Percentiles rank a stretch among this genome's conserved stretches.
These are phyloP conservation scores for Talaromyces sp. DNA, from an alignment of 2,329 filamentous ascomycete genomes.

Conservation along the genomic window DNA sequence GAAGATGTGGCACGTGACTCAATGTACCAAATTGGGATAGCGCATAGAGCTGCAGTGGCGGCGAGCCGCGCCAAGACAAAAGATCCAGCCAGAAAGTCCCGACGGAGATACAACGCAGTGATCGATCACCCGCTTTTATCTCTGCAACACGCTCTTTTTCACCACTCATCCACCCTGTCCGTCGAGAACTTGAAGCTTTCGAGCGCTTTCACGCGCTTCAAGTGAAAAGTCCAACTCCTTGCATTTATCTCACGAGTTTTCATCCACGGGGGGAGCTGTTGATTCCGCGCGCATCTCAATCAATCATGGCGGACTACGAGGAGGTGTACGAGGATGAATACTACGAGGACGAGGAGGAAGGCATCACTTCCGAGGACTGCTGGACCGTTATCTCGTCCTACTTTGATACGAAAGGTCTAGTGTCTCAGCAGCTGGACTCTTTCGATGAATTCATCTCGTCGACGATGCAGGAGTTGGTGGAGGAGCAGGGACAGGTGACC, in stretches of 20 bases:
- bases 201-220: conserved; percentile 17
- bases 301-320: conserved; percentile 54
- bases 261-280: neutral
- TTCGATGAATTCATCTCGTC: conserved; percentile 96
- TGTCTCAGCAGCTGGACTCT: conserved; percentile 95
- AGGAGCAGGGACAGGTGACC: conserved; percentile 87
- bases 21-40: neutral
- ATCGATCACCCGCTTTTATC: conserved; percentile 24
- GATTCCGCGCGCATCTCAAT: conserved; percentile 21
- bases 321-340: conserved; percentile 66
- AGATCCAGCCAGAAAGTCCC: conserved; percentile 29
- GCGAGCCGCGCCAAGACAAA: conserved; percentile 24
- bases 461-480: conserved; percentile 90
- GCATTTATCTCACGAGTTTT: neutral
- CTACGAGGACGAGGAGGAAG: conserved; percentile 64
- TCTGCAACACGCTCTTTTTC: conserved; percentile 23
- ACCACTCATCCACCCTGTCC: conserved; percentile 26
- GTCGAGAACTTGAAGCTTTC: conserved; percentile 9
- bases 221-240: conserved; percentile 11
- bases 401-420: conserved; percentile 92
- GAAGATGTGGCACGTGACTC: conserved; percentile 1
- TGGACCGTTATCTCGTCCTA: conserved; percentile 97
- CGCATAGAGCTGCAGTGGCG: conserved; percentile 23
- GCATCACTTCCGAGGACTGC: conserved; percentile 93
- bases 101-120: conserved; percentile 21